Conservation (phyloP, 768 basidiomycete species). For the Hemileccinum rubropunctum region DNA sequence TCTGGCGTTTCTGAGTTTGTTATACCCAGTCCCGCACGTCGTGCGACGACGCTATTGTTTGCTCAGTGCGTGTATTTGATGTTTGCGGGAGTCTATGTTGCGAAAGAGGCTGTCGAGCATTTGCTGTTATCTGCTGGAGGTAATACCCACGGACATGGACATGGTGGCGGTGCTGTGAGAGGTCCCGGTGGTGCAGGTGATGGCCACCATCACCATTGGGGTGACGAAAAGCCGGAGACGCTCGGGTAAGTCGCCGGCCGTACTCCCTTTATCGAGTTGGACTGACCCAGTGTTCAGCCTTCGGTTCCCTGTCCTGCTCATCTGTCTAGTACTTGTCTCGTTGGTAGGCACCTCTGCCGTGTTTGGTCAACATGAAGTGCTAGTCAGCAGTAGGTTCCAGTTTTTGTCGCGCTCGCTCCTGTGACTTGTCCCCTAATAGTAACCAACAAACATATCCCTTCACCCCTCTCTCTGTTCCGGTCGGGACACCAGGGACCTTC, state of each 20-base stretch:
- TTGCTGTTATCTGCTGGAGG: constrained; percentile 76
- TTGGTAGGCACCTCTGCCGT: constrained; percentile 53
- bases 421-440: constrained; percentile 35
- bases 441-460: constrained; percentile 61
- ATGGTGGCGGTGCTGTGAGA: constrained; percentile 55
- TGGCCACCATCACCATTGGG: constrained; percentile 66
- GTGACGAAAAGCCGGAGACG: constrained; percentile 44
- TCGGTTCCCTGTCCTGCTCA: constrained; percentile 61
- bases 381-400: constrained; percentile 55
- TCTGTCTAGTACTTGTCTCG: constrained; percentile 54
- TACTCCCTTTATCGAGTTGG: neutral
- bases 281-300: constrained; percentile 40
- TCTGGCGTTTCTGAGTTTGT: neutral
- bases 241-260: constrained; percentile 37
- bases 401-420: neutral
- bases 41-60: constrained; percentile 74
- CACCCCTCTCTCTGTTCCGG: constrained; percentile 47
- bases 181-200: constrained; percentile 26
- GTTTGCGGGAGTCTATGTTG: constrained; percentile 93
- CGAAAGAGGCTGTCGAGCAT: constrained; percentile 96
- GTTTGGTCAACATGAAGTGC: constrained; percentile 62
- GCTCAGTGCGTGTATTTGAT: constrained; percentile 91
- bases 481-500: constrained; percentile 6
- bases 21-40: constrained; percentile 52
- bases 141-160: constrained; percentile 63